Evolutionary conservation across 352 stramenopile genomes (phyloP).

Genomic region (Globisporangium lucens): DNA sequence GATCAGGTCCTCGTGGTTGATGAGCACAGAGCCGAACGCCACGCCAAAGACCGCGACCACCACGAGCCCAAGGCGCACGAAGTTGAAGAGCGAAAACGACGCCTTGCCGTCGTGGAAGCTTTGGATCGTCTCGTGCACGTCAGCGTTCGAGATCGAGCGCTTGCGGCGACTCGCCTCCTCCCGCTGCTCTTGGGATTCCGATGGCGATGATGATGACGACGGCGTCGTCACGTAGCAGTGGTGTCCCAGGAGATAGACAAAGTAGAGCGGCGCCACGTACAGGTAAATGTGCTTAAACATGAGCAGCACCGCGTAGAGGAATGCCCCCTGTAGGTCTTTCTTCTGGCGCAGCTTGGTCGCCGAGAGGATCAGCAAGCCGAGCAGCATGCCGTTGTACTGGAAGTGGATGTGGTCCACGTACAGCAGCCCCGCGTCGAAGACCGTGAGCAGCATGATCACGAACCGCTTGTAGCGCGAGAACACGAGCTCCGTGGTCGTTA

Average conservation of each 20-base stretch:
- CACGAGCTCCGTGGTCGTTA: constrained; percentile 64
- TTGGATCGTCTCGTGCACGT: constrained; percentile 67
- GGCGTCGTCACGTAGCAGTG: constrained; percentile 79
- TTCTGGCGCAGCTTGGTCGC: constrained; percentile 76
- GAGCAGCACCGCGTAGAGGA: constrained; percentile 91
- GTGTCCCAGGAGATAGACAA: constrained; percentile 92
- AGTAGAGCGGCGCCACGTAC: constrained; percentile 94
- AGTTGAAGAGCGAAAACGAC: constrained; percentile 57
- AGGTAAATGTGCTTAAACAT: constrained; percentile 99
- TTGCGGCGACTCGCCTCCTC: constrained; percentile 29
- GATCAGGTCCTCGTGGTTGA: constrained; percentile 42
- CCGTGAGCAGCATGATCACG: constrained; percentile 82
- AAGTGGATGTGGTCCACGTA: constrained; percentile 99
- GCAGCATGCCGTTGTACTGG: constrained; percentile 98
- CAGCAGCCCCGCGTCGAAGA: constrained; percentile 93
- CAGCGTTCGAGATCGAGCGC: constrained; percentile 69
- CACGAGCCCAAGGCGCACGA: constrained; percentile 80
- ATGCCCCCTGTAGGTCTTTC: constrained; percentile 83
- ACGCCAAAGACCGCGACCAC: constrained; percentile 81
- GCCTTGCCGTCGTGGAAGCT: constrained; percentile 53
- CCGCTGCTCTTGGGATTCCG: constrained; percentile 14
- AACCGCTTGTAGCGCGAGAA: constrained; percentile 61
- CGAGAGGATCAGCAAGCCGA: constrained; percentile 93
- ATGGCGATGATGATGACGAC: not conserved
- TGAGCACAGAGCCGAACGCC: constrained; percentile 78